Evolutionary conservation across 2,329 filamentous ascomycete species (phyloP).

Genomic region (Apiospora rasikravindrae): DNA sequence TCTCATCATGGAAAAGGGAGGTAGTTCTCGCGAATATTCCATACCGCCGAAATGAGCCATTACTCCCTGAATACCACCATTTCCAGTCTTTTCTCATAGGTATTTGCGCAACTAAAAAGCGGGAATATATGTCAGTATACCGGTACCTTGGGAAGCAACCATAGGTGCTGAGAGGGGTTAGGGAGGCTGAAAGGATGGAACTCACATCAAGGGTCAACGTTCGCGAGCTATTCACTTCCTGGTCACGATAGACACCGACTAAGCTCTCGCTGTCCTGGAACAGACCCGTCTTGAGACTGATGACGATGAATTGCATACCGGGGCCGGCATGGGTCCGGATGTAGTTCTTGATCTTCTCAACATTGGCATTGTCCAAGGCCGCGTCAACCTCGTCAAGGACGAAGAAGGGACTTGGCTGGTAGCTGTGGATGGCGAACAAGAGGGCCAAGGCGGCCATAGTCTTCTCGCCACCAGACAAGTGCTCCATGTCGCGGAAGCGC

Average conservation of each 20-base stretch:
- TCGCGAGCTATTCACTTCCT: constrained; percentile 89
- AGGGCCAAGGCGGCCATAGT: constrained; percentile 98
- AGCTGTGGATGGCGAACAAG: constrained; percentile 95
- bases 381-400: constrained; percentile 98
- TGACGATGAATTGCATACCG: constrained; percentile 99
- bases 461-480: constrained; percentile 95
- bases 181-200: constrained; percentile 27
- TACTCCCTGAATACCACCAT: neutral
- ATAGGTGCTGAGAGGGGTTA: neutral
- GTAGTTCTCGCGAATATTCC: neutral
- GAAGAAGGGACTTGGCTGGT: constrained; percentile 95
- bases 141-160: neutral
- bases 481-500: constrained; percentile 99
- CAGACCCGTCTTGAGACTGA: constrained; percentile 90
- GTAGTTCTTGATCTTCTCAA: constrained; percentile 94
- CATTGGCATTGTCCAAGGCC: constrained; percentile 96
- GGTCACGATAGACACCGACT: constrained; percentile 94
- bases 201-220: constrained; percentile 95
- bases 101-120: constrained; percentile 22
- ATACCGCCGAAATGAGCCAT: neutral
- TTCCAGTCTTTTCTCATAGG: constrained; percentile 13
- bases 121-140: constrained; percentile 18
- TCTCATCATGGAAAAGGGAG: neutral
- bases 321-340: constrained; percentile 92
- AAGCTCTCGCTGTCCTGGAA: constrained; percentile 97